phyloP scores from a whole-genome alignment of 2,329 filamentous ascomycete genomes.

The Escovopsis sp. region DNA sequence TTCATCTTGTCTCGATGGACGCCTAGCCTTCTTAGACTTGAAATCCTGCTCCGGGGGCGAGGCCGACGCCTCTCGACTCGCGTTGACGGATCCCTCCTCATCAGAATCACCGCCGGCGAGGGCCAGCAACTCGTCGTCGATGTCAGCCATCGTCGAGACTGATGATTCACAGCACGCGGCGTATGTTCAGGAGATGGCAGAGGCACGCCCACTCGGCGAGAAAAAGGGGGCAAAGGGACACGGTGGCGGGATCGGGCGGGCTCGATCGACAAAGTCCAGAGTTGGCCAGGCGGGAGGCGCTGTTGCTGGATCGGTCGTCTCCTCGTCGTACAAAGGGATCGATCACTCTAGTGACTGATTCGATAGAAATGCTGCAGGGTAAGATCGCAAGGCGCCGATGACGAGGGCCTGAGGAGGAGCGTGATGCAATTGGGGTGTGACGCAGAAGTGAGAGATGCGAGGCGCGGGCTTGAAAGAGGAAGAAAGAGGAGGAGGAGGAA shows the following conservation, averaged over 20 bases:
- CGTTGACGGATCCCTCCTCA: constrained; percentile 40
- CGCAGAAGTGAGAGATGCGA: no score
- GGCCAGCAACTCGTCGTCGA: constrained; percentile 88
- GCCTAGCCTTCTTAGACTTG: constrained; percentile 31
- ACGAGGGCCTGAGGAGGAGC: not conserved
- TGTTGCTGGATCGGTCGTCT: no score
- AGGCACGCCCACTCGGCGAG: no score
- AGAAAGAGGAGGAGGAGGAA: not conserved
- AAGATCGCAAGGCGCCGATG: no score
- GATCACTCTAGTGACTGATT: no score
- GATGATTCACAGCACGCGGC: no score
- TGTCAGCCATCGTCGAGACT: constrained; percentile 54
- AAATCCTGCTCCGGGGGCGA: constrained; percentile 29
- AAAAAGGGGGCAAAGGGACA: no score
- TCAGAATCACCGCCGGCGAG: constrained; percentile 68
- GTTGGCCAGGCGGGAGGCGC: no score
- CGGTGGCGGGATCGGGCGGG: no score
- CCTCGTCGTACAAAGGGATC: no score
- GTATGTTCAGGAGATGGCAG: not conserved
- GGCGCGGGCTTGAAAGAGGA: not conserved
- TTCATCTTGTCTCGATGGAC: constrained; percentile 26
- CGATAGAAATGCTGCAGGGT: no score
- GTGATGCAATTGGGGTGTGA: not conserved
- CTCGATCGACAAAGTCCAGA: no score
- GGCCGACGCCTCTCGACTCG: constrained; percentile 39